These are phyloP conservation scores for Aquanectria penicillioides DNA, from an alignment of 2,329 filamentous ascomycete genomes.

Conservation along the genomic window DNA sequence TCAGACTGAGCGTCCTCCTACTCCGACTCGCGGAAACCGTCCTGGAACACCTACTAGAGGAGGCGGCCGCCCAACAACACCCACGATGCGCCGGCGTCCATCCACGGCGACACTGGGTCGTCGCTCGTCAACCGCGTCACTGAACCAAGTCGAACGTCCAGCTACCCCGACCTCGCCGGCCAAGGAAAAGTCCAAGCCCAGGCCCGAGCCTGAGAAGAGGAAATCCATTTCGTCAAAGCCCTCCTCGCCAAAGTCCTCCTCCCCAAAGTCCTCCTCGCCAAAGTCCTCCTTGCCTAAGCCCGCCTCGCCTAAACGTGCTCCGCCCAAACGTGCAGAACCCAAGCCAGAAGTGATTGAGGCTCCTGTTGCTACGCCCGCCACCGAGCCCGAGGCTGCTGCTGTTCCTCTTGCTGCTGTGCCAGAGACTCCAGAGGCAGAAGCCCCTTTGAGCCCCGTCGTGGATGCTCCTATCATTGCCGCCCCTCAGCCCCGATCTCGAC, in stretches of 20 bases:
- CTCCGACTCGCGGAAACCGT: conserved; percentile 25
- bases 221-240: conserved; percentile 11
- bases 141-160: conserved; percentile 22
- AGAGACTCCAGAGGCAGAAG: conserved; percentile 13
- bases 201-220: not conserved
- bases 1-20: conserved; percentile 24
- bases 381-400: conserved; percentile 18
- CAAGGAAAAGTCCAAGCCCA: not conserved
- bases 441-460: conserved; percentile 5
- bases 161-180: conserved; percentile 22
- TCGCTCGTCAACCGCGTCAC: conserved; percentile 26
- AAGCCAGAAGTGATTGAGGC: not conserved
- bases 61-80: conserved; percentile 31
- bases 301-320: not conserved
- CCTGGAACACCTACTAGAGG: conserved; percentile 29
- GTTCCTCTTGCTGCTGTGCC: conserved; percentile 28
- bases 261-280: too few species aligned
- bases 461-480: conserved; percentile 20
- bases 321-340: too few species aligned
- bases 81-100: conserved; percentile 22
- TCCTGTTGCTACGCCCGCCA: not conserved
- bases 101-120: conserved; percentile 27
- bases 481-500: conserved; percentile 25
- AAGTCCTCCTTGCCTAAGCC: not conserved
- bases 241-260: not conserved